Evolutionary conservation across 176 grass and related monocot genomes (phyloP).

Genomic region (Paspalum notatum): DNA sequence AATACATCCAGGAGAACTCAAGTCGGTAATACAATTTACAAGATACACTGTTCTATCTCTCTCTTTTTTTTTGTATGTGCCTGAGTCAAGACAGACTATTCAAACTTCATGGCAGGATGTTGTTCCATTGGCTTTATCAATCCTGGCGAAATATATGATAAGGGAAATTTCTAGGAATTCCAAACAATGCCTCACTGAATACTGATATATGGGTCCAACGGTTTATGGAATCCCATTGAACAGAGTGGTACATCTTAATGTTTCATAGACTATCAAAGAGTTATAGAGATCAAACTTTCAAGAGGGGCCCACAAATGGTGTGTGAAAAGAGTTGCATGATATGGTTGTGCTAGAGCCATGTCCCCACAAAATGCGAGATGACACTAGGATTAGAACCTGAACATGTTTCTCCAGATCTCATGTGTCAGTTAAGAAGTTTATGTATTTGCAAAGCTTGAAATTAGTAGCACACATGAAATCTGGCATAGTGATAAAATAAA

Average conservation of each 20-base stretch:
- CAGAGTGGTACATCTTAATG: neutral
- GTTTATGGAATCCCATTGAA: neutral
- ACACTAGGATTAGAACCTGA: neutral
- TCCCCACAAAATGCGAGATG: neutral
- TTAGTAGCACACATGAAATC: neutral
- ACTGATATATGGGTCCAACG: neutral
- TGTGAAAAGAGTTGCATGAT: neutral
- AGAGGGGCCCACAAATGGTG: neutral
- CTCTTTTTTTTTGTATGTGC: neutral
- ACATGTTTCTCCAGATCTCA: neutral
- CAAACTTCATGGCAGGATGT: neutral
- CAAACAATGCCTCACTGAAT: neutral
- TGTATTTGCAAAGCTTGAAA: neutral
- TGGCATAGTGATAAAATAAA: conserved; percentile 1
- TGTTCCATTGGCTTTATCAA: neutral
- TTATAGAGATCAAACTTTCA: neutral
- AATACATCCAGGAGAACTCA: neutral
- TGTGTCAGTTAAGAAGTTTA: neutral
- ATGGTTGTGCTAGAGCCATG: neutral
- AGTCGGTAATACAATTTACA: conserved; percentile 8
- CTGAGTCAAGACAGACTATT: neutral
- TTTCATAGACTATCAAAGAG: conserved; percentile 1
- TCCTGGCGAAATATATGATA: neutral
- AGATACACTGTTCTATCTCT: neutral
- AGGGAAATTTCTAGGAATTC: conserved; percentile 8